phyloP scores from a whole-genome alignment of 305 asterid genomes.

The Ilex paraguariensis region DNA sequence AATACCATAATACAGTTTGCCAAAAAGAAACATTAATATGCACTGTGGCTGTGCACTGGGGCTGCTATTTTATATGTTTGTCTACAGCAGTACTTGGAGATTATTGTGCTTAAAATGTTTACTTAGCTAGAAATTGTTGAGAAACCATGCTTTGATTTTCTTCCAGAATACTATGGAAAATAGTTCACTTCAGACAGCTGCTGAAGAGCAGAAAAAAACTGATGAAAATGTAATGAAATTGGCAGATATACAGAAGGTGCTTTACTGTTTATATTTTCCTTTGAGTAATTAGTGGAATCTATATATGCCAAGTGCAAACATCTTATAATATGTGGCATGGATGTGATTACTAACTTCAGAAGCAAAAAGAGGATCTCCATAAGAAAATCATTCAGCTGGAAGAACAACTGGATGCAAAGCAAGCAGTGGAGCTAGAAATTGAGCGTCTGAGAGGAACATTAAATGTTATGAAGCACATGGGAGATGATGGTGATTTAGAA shows the following conservation, averaged over 20 bases:
- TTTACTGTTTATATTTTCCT: slow-evolving; percentile 14
- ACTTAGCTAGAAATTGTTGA: slow-evolving; percentile 10
- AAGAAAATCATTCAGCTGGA: slow-evolving; percentile 62
- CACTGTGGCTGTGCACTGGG: too few species aligned
- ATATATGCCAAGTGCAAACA: slow-evolving; percentile 18
- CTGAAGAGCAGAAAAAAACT: slow-evolving; percentile 68
- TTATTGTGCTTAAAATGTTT: too few species aligned
- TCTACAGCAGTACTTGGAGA: too few species aligned
- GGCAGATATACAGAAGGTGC: slow-evolving; percentile 89
- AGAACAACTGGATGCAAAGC: slow-evolving; percentile 72
- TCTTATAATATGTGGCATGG: slow-evolving; percentile 12
- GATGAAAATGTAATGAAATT: slow-evolving; percentile 65
- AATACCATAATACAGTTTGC: too few species aligned
- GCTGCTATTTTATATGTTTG: too few species aligned
- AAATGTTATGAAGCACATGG: slow-evolving; percentile 75
- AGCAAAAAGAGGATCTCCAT: slow-evolving; percentile 75
- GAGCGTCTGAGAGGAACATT: slow-evolving; percentile 67
- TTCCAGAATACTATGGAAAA: slow-evolving; percentile 69
- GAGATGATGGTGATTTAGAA: slow-evolving; percentile 61
- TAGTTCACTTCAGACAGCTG: slow-evolving; percentile 56
- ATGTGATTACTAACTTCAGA: slow-evolving; percentile 44
- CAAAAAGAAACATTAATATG: too few species aligned
- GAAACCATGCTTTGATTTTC: slow-evolving; percentile 12
- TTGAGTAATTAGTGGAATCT: slow-evolving; percentile 9
- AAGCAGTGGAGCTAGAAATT: slow-evolving; percentile 74